Evolutionary conservation across 805 yeast species (phyloP).

Genomic region (Tetrapisispora namnaoensis): DNA sequence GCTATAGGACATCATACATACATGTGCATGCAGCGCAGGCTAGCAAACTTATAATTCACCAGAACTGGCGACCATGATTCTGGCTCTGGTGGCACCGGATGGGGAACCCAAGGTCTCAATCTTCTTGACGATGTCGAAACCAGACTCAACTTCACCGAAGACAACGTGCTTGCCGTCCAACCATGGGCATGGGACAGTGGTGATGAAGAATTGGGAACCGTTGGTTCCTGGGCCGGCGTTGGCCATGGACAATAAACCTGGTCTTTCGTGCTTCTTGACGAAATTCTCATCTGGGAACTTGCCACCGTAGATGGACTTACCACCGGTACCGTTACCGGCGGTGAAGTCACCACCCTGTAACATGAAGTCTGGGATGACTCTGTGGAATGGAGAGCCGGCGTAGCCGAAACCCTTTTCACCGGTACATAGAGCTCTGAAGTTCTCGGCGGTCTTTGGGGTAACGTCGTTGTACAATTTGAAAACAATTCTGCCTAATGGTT

Average conservation of each 20-base stretch:
- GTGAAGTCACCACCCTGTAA: conserved; percentile 96
- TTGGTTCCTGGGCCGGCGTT: conserved; percentile 98
- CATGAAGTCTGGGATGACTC: conserved; percentile 97
- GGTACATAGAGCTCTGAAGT: conserved; percentile 89
- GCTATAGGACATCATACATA: no score
- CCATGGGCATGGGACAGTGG: conserved; percentile 82
- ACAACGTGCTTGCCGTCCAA: conserved; percentile 92
- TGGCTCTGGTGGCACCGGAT: conserved; percentile 61
- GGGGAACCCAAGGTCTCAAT: conserved; percentile 70
- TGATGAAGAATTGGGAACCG: conserved; percentile 95
- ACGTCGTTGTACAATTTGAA: conserved; percentile 85
- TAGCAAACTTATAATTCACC: conserved; percentile 31
- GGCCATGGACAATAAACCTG: conserved; percentile 90
- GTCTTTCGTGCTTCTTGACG: conserved; percentile 59
- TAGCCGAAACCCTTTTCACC: conserved; percentile 97
- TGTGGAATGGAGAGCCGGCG: conserved; percentile 87
- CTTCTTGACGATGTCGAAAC: conserved; percentile 75
- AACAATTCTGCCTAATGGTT: conserved; percentile 69
- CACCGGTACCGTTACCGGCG: conserved; percentile 93
- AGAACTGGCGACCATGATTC: conserved; percentile 51
- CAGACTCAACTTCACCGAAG: conserved; percentile 85
- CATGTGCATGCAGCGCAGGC: no score
- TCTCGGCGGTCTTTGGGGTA: conserved; percentile 92
- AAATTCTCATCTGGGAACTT: conserved; percentile 73
- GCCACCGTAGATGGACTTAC: conserved; percentile 79